Evolutionary conservation across 257 asterid species (phyloP), one percentile per base, ranked within the genome.

Genomic region (Rehmannia glutinosa): DNA sequence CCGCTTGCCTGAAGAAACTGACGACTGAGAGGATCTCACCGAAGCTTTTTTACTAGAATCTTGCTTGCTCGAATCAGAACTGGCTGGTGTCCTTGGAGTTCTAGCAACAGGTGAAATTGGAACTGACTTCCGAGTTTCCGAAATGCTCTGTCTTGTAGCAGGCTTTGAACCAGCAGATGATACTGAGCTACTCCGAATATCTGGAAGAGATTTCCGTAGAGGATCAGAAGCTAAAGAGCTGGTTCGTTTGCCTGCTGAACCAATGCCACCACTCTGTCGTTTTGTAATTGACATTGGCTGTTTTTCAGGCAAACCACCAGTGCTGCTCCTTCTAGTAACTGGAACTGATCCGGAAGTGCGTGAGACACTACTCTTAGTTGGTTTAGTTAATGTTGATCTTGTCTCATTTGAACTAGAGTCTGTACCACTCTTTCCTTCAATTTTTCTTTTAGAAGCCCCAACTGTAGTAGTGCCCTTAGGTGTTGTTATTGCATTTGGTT

Each of bases 171-270:
- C 78, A 62, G 64, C 66, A 33, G 92, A 78, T 50, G 88, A 79
- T 32, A 74, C 67, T 68, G 89, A 73, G 77, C 83, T 86, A 80
- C 85, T 79, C 58, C 80, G 79, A 17, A 74, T 58, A 69, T 87
- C 98, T 0, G 97, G 94, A 51, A 92, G 93, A 59, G 97, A 87
- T 65, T 79, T 82, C 75, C 97, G 82, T 50, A 86, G 52, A 25
- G 93, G 82, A 3, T 92, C 93, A n/a, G 89, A 64, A 50, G 84
- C 71, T 51, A 74, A 70, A 64, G 96, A 67, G 74, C 76, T 80
- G 30, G 80, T 60, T 82, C 72, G 69, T 75, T 70, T 87, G 69
- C 82, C 80, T 10, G 52, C 66, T 7, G 82, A 9, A 77, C 75
- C 83, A 47, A 50, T 64, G 15, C 68, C 80, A 41, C 50, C 61